Conservation (phyloP, 2,329 filamentous ascomycete species). For the Hymenoscyphus infarciens region DNA sequence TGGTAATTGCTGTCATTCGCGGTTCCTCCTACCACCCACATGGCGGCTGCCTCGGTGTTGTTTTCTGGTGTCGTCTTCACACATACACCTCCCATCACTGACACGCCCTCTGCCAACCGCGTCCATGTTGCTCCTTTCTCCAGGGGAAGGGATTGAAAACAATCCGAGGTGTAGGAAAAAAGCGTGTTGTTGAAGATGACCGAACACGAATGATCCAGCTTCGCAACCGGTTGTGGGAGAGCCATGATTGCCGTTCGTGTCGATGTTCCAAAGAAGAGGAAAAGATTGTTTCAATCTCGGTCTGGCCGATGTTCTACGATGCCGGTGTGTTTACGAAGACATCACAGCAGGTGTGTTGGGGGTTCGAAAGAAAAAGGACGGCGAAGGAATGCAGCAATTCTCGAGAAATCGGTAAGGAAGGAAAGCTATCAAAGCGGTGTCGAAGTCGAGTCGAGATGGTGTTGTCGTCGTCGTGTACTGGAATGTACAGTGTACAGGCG, state of each 20-base stretch:
- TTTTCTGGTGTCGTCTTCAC: conserved; percentile 62
- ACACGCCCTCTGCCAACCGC: conserved; percentile 58
- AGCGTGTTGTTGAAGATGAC: conserved; percentile 76
- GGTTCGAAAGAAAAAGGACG: not conserved
- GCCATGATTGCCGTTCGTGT: conserved; percentile 26
- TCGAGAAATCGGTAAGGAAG: conserved; percentile 13
- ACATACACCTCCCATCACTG: conserved; percentile 73
- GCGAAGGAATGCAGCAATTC: conserved; percentile 5
- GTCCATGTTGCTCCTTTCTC: conserved; percentile 69
- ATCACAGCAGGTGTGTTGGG: conserved; percentile 20
- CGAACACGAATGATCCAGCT: conserved; percentile 76
- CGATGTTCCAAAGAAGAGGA: conserved; percentile 15
- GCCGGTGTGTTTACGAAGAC: conserved; percentile 23
- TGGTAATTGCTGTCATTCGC: conserved; percentile 52
- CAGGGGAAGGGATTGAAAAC: conserved; percentile 72
- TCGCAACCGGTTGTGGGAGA: conserved; percentile 64
- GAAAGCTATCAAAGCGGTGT: conserved; percentile 30
- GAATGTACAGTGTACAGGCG: not conserved
- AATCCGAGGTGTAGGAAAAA: conserved; percentile 74
- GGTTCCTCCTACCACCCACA: conserved; percentile 83
- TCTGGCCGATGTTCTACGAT: conserved; percentile 19
- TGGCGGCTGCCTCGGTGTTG: conserved; percentile 54
- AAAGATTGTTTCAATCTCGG: conserved; percentile 14
- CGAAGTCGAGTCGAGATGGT: conserved; percentile 7
- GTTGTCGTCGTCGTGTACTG: not conserved